Evolutionary conservation across 2,329 filamentous ascomycete species (phyloP).

Genomic region (Colletotrichum australisinense): DNA sequence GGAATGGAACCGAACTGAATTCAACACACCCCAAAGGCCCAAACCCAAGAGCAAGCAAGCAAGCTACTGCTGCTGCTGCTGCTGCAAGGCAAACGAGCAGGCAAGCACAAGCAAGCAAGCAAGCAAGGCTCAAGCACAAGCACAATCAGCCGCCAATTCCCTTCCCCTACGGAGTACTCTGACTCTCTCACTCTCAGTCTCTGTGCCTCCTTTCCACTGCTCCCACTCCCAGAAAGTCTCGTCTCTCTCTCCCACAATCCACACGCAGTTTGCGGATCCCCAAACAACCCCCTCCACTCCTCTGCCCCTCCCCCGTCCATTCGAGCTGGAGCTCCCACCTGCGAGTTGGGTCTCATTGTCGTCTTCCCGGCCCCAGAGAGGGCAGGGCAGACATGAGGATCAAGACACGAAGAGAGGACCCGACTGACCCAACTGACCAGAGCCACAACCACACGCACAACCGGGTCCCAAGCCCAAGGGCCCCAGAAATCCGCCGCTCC

Average conservation of each 20-base stretch:
- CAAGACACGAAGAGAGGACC: constrained; percentile 24
- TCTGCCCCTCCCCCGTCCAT: neutral
- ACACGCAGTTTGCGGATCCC: constrained; percentile 5
- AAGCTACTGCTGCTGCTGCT: neutral
- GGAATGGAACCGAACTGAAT: neutral
- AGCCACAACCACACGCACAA: constrained; percentile 1
- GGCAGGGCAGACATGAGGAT: constrained; percentile 12
- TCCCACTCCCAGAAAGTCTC: neutral
- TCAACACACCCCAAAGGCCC: neutral
- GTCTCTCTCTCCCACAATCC: constrained; percentile 1
- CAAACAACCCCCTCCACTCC: neutral
- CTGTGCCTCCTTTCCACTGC: neutral
- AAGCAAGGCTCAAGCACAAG: no score
- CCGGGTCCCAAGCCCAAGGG: constrained; percentile 2
- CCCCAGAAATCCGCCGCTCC: constrained; percentile 5
- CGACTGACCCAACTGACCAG: constrained; percentile 13
- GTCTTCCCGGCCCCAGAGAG: constrained; percentile 30
- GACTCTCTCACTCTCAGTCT: neutral
- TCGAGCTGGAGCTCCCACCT: constrained; percentile 22
- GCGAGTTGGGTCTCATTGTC: constrained; percentile 27
- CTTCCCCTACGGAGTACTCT: no score
- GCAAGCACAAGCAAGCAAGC: neutral
- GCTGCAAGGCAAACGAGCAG: neutral
- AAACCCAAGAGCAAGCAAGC: neutral
- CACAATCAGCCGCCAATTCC: neutral